Evolutionary conservation across 345 rosid genomes (phyloP).

Genomic region (Brassica juncea): DNA sequence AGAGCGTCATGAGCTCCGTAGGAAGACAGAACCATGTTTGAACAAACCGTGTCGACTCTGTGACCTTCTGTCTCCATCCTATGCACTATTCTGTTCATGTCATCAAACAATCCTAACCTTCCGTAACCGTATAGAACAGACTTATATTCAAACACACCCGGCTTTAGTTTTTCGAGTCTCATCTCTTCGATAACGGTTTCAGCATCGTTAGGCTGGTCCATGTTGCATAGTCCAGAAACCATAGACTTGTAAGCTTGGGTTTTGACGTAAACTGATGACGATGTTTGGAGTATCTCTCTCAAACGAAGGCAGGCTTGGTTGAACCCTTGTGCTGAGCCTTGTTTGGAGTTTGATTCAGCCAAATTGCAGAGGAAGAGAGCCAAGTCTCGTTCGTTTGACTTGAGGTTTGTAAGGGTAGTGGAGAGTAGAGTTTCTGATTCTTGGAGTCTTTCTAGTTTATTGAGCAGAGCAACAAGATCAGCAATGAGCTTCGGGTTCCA

Average conservation of each 20-base stretch:
- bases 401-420: constrained; percentile 44
- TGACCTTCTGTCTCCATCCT: constrained; percentile 56
- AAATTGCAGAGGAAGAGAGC: constrained; percentile 53
- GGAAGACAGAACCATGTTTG: constrained; percentile 80
- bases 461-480: constrained; percentile 58
- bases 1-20: constrained; percentile 65
- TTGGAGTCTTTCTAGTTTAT: constrained; percentile 49
- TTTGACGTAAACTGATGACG: constrained; percentile 66
- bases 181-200: constrained; percentile 54
- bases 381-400: constrained; percentile 55
- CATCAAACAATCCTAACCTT: constrained; percentile 59
- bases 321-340: constrained; percentile 53
- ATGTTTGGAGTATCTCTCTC: constrained; percentile 42
- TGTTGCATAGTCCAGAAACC: constrained; percentile 64
- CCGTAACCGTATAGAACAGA: constrained; percentile 66
- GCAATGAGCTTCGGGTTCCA: constrained; percentile 88
- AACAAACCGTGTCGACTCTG: constrained; percentile 60
- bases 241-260: constrained; percentile 63
- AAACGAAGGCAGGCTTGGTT: constrained; percentile 41
- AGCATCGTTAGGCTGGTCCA: constrained; percentile 63
- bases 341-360: constrained; percentile 56
- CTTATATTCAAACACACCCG: constrained; percentile 55
- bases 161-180: constrained; percentile 48
- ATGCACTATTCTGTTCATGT: constrained; percentile 55
- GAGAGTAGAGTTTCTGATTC: constrained; percentile 54